A percentile compares a stretch with the other conserved stretches of the same genome.
phyloP scores from a whole-genome alignment of 73 alveolate species.

The Paramecium biaurelia region DNA sequence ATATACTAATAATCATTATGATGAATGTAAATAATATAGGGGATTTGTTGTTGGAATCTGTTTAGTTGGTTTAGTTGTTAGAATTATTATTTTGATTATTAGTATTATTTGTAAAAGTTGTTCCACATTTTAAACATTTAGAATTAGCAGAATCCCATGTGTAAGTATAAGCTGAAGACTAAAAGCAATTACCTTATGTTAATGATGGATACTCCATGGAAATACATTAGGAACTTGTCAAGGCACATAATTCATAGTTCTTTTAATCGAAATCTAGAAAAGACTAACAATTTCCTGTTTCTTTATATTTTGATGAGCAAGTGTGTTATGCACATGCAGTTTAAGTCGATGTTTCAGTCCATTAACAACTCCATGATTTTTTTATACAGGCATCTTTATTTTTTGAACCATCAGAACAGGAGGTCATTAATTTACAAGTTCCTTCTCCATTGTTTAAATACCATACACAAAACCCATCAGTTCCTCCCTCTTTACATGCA shows the following conservation, averaged over 20 bases:
- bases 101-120: background rate
- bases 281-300: background rate
- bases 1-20: background rate
- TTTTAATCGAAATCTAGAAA: background rate
- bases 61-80: background rate
- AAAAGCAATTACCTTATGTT: background rate
- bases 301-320: background rate
- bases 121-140: background rate
- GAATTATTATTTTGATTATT: background rate
- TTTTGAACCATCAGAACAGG: background rate
- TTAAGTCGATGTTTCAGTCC: background rate
- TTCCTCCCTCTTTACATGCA: background rate
- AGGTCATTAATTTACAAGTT: background rate
- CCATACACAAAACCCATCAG: slow-evolving; percentile 46
- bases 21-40: background rate
- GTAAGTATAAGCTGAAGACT: background rate
- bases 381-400: background rate
- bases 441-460: slow-evolving; percentile 28
- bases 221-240: background rate
- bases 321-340: background rate
- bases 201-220: background rate
- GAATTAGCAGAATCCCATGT: background rate
- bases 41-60: background rate
- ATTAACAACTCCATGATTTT: background rate
- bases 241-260: background rate